A percentile compares a stretch with the other conserved stretches of the same genome.
Conservation (phyloP, 208 protist genomes). For the Spironucleus salmonicida region DNA sequence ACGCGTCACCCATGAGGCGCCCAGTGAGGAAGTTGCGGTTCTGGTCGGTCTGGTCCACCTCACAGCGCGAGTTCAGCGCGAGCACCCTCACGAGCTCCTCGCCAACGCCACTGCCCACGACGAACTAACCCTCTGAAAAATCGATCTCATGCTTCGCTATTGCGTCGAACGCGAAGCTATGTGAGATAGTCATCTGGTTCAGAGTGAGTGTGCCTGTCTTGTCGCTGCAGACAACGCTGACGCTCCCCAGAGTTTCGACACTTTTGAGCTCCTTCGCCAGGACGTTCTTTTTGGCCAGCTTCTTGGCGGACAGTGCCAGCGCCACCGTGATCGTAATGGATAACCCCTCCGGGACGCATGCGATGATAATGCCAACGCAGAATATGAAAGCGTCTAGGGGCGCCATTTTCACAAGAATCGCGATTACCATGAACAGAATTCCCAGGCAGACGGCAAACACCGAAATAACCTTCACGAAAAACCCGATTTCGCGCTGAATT, state of each 20-base stretch:
- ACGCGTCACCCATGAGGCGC: conserved; percentile 3
- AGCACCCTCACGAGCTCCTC: too few relatives aligned
- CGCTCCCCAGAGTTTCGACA: conserved; percentile 50
- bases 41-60: neutral
- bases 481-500: conserved; percentile 20
- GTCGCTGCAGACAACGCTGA: conserved; percentile 48
- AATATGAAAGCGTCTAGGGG: conserved; percentile 19
- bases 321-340: conserved; percentile 32
- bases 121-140: too few relatives aligned
- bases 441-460: conserved; percentile 23
- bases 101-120: too few relatives aligned
- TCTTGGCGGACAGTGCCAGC: conserved; percentile 34
- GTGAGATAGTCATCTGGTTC: conserved; percentile 49
- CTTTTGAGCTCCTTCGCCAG: conserved; percentile 36
- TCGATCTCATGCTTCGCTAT: too few relatives aligned
- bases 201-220: conserved; percentile 53
- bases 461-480: conserved; percentile 24
- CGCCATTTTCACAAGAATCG: neutral
- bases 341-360: conserved; percentile 46
- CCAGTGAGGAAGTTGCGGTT: neutral
- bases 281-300: conserved; percentile 41
- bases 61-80: neutral
- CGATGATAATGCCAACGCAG: conserved; percentile 38
- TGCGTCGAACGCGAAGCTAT: too few relatives aligned
- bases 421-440: conserved; percentile 27